Percentiles rank a stretch among this genome's conserved stretches.
phyloP scores from a whole-genome alignment of 345 rosid species.

The Euclidium syriacum region DNA sequence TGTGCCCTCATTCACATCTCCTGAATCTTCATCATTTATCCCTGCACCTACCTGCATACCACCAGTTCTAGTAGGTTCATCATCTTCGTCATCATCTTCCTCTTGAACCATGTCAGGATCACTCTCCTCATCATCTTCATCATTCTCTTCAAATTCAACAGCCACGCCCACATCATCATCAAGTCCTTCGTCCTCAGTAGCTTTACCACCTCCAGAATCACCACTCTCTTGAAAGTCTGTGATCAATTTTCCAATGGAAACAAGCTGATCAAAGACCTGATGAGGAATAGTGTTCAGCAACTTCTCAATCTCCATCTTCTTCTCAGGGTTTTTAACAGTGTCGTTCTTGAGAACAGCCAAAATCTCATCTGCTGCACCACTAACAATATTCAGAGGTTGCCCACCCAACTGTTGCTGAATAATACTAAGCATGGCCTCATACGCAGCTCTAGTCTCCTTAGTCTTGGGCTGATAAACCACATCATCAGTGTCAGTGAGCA shows the following conservation, averaged over 20 bases:
- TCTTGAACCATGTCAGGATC: constrained; percentile 78
- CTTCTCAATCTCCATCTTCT: constrained; percentile 79
- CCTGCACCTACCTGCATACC: constrained; percentile 67
- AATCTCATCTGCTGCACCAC: constrained; percentile 89
- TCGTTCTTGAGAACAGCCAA: constrained; percentile 80
- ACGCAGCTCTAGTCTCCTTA: constrained; percentile 78
- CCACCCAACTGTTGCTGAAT: constrained; percentile 84
- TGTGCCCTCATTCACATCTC: constrained; percentile 49
- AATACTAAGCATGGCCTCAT: constrained; percentile 66
- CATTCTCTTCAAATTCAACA: constrained; percentile 81
- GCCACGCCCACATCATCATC: constrained; percentile 83
- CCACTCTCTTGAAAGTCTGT: constrained; percentile 63
- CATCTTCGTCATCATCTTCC: constrained; percentile 49
- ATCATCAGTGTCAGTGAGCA: constrained; percentile 58
- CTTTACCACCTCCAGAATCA: constrained; percentile 36
- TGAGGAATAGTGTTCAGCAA: constrained; percentile 46
- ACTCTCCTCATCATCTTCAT: constrained; percentile 71
- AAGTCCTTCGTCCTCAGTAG: constrained; percentile 56
- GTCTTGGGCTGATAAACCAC: constrained; percentile 83
- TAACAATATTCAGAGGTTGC: constrained; percentile 57
- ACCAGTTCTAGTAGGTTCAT: constrained; percentile 39
- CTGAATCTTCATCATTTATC: constrained; percentile 52
- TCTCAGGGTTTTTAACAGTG: constrained; percentile 43
- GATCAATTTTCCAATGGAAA: constrained; percentile 57
- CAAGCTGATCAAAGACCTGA: constrained; percentile 60